These are phyloP conservation scores for Asterochloris sp. DNA, from an alignment of 139 green algal species.

Conservation along the genomic window DNA sequence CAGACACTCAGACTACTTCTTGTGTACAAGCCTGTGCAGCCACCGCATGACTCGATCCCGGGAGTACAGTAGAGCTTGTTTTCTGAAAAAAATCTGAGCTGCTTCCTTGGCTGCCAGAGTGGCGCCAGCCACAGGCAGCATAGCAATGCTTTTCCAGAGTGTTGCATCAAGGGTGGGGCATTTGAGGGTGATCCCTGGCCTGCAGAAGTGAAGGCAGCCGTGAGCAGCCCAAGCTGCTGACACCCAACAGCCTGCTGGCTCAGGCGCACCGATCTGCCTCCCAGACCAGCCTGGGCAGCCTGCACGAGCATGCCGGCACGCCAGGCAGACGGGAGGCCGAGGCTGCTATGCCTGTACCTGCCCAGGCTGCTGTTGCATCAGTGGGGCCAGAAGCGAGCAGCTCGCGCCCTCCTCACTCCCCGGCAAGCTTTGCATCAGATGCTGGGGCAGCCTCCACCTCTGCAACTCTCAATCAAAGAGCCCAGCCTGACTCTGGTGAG, in stretches of 20 bases:
- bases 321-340: neutral
- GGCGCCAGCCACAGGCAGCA: neutral
- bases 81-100: neutral
- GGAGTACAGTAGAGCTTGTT: neutral
- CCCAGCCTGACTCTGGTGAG: neutral
- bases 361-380: conserved; percentile 6
- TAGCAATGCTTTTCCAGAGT: neutral
- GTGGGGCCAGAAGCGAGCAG: conserved; percentile 1
- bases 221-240: conserved; percentile 33
- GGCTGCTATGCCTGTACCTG: neutral
- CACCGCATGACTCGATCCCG: too few species aligned
- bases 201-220: neutral
- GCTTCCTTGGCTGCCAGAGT: neutral
- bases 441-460: conserved; percentile 2
- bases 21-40: too few species aligned
- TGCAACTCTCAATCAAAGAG: neutral
- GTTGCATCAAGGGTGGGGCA: neutral
- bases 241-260: conserved; percentile 42
- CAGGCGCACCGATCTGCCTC: neutral
- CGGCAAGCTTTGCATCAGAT: conserved; percentile 2
- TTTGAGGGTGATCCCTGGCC: neutral
- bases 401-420: neutral
- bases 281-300: conserved; percentile 13
- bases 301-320: neutral
- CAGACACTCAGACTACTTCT: too few species aligned